A percentile compares a stretch with the other conserved stretches of the same genome.
Evolutionary conservation across 306 rosid species (phyloP).

Genomic region (Vigna radiata): DNA sequence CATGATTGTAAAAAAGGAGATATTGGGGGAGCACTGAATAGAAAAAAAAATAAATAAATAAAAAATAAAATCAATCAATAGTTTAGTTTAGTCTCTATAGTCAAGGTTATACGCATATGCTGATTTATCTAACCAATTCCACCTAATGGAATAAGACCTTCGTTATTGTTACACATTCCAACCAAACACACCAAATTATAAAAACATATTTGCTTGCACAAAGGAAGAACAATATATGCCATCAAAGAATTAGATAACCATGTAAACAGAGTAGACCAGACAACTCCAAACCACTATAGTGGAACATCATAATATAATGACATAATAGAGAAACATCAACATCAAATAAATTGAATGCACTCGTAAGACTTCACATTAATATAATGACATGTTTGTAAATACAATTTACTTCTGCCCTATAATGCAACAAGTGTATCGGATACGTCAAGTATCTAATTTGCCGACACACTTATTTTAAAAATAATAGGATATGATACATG

Average conservation of each 20-base stretch:
- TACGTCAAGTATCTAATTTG: no score
- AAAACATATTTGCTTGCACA: background rate
- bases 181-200: background rate
- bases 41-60: background rate
- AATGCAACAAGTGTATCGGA: no score
- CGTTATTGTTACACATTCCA: background rate
- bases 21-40: background rate
- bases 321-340: background rate
- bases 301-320: background rate
- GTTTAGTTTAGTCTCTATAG: background rate
- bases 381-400: background rate
- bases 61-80: background rate
- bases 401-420: background rate
- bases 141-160: background rate
- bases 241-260: background rate
- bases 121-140: background rate
- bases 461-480: no score
- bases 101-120: background rate
- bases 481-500: no score
- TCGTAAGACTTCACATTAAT: background rate
- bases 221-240: background rate
- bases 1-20: background rate
- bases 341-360: constrained; percentile 1
- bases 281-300: background rate
- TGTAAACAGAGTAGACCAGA: background rate